Base-by-base conservation (phyloP, 2,329 filamentous ascomycete genomes). In the Penicillium sp. region DNA sequence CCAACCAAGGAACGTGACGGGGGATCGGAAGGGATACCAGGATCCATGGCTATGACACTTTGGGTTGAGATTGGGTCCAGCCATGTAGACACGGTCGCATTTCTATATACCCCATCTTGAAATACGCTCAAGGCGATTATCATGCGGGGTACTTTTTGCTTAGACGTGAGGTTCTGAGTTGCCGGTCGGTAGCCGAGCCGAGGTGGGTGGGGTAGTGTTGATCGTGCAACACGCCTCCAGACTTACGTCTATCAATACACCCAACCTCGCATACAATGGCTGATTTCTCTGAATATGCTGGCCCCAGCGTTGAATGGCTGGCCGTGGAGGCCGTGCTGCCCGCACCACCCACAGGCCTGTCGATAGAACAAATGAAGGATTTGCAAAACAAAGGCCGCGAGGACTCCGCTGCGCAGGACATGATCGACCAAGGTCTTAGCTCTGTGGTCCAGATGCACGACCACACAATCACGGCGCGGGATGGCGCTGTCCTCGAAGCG, bases 261-360 rank as follows among this genome's bases (percentile, higher is more conserved):
- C 16, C 18, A 16, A 32, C 3, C 24, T 34, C 34, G 14, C 3
- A 14, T 13, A 40, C 5, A 38, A 74, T 72, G 67, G 63, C 65
- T 34, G 71, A 74, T 45, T 76, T 74, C 57, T 72, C 77, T 0
- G 52, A 66, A 53, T 81, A 79, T 53, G 75, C 72, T 21, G 67
- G 65, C 2, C 68, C 73, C 5, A 76, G 73, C 51, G 65, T 71
- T 3, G 78, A 79, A 63, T 81, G 79, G 79, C 55, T 74, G 2
- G 75, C 70, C 0, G 58, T 78, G 1, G 72, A 75, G 52, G 61
- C 64, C 5, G 65, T 58, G 1, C 60, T 75, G n/a, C 67, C 70
- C 4, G 27, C 66, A 3, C n/a, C 58, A 2, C 62, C 68, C 2
- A 36, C 47, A 9, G 38, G 62, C 3, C 53, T 70, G 22, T 50